Evolutionary conservation across 129 eudicot species (phyloP).

Genomic region (Saussurea involucrata): DNA sequence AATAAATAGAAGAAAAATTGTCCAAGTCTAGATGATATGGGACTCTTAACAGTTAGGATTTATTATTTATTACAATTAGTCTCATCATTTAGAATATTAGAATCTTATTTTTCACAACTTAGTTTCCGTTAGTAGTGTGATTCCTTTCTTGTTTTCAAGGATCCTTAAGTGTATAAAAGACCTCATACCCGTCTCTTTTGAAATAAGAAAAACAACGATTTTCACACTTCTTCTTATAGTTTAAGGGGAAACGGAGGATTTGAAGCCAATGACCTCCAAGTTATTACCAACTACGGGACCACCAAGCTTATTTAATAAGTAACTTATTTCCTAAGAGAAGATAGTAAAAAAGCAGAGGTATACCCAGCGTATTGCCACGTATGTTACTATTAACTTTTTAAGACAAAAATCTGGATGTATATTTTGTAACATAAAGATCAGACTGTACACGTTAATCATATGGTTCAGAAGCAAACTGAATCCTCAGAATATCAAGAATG

Average conservation of each 20-base stretch:
- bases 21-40: background rate
- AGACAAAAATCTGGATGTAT: too few species aligned
- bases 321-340: background rate
- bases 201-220: background rate
- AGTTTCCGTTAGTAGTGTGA: background rate
- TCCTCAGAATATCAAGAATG: background rate
- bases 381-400: too few species aligned
- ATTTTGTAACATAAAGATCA: background rate
- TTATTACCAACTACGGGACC: background rate
- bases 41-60: background rate
- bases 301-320: too few species aligned
- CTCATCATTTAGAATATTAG: background rate
- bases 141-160: background rate
- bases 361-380: background rate
- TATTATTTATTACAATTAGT: background rate
- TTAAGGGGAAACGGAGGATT: background rate
- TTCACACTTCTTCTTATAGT: background rate
- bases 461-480: background rate
- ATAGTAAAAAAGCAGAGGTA: background rate
- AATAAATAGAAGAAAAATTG: background rate
- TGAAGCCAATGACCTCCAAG: background rate
- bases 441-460: background rate
- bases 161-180: background rate
- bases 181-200: background rate
- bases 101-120: background rate